Base-by-base conservation (phyloP, 1,139 yeast genomes). In the Yamadazyma dendronema region DNA sequence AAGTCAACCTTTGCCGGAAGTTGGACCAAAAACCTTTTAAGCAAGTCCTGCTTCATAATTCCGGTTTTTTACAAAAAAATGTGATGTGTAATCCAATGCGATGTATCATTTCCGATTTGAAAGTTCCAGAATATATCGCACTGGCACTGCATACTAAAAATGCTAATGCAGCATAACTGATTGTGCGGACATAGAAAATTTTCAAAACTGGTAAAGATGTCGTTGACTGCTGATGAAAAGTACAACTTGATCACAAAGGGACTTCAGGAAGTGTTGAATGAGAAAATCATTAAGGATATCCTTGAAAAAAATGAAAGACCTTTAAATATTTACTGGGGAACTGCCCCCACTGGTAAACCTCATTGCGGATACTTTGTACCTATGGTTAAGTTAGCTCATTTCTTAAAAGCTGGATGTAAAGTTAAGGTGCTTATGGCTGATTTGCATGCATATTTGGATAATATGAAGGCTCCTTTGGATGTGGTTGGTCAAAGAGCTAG, bases 351-450 rank as follows among this genome's bases (percentile, higher is more conserved):
- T 5, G 99, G 99, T 34, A 86, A 80, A 62, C 97, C 97, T 32
- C 99, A 94, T 65, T 90, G 97, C 70, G 99, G 97, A 32, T 94
- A 94, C 75, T 89, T 92, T 61, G 98, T 92, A 30, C 94, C 97
- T 38, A 89, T 94, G 97, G 83, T 94, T 45, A 92, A 94, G 64
- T 66, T 94, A 52, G 98, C 98, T 4, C 94, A 94, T 58, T 88
- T 92, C 61, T 74, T 94, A 61, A 84, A 82, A 55, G 98, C 99
- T 7, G 98, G 97, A 11, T 88, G 96, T 67, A 94, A 88, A 59
- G 95, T 94, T 35, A 89, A 81, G 2, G 94, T 94, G 7, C 76
- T 94, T 43, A 63, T 94, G 52, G 99, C 98, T n/a, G 98, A 94
- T 58, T 72, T 94, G 57, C 99, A 94, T 55, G 99, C 98, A 9